These are phyloP conservation scores for Porcisia hertigi DNA, from an alignment of 208 protist species.

Conservation along the genomic window DNA sequence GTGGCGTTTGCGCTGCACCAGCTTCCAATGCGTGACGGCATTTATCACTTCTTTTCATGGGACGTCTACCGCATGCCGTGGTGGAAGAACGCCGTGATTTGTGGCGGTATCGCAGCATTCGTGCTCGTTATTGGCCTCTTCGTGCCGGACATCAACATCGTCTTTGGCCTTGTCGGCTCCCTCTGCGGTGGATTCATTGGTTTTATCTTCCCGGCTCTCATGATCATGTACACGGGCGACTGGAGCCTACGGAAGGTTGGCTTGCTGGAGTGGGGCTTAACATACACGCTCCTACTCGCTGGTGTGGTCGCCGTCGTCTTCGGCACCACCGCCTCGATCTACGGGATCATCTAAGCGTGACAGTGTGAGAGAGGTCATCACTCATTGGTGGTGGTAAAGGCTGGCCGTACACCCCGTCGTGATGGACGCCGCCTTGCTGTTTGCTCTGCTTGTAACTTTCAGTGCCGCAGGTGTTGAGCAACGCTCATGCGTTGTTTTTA, in stretches of 20 bases:
- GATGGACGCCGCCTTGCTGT: no score
- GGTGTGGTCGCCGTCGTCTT: conserved; percentile 57
- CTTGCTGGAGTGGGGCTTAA: conserved; percentile 37
- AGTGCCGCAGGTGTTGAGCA: not conserved
- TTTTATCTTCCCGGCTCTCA: conserved; percentile 68
- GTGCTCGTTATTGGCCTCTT: conserved; percentile 66
- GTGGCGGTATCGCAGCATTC: conserved; percentile 30
- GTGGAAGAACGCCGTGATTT: conserved; percentile 48
- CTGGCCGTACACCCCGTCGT: not conserved
- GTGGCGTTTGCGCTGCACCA: conserved; percentile 65
- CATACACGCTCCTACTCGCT: conserved; percentile 52
- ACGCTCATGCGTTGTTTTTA: no score
- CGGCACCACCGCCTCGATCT: conserved; percentile 62
- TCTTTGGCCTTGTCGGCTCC: conserved; percentile 76
- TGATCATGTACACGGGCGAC: conserved; percentile 67
- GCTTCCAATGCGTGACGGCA: conserved; percentile 55
- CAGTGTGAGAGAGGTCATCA: no score
- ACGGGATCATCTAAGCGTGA: conserved; percentile 25
- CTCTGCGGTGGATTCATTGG: conserved; percentile 80
- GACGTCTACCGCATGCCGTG: conserved; percentile 55
- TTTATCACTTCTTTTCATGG: conserved; percentile 59
- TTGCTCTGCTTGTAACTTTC: not conserved
- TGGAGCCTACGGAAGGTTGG: conserved; percentile 44
- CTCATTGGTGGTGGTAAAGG: not conserved
- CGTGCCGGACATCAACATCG: conserved; percentile 69